Evolutionary conservation across 2,329 filamentous ascomycete species (phyloP).

Genomic region (Pseudogymnoascus sp.): DNA sequence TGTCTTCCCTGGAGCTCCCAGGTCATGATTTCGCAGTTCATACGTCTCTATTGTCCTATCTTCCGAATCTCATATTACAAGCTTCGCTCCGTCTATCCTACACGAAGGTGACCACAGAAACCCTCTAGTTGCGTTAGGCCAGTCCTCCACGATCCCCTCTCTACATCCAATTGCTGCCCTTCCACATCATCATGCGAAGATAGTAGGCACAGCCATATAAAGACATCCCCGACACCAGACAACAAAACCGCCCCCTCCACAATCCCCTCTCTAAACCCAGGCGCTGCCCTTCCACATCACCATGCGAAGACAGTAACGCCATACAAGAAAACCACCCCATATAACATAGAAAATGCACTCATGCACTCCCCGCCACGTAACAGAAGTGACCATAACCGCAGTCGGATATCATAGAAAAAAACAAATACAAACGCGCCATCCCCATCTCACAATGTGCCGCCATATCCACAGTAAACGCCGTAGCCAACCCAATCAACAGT

Average conservation of each 20-base stretch:
- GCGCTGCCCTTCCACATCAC: not conserved
- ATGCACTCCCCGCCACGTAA: not conserved
- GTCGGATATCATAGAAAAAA: constrained; percentile 2
- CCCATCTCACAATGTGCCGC: not conserved
- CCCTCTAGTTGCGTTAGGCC: not conserved
- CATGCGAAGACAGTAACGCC: not conserved
- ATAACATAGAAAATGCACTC: not conserved
- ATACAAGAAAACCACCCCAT: not conserved
- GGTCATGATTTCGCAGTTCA: not conserved
- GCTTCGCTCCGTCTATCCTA: not conserved
- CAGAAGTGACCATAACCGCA: not conserved
- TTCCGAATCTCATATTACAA: not conserved
- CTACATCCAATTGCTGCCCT: not conserved
- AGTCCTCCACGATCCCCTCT: not conserved
- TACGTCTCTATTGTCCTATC: not conserved
- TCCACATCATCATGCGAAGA: not conserved
- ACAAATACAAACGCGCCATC: not conserved
- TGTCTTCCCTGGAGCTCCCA: not conserved
- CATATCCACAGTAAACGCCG: not conserved
- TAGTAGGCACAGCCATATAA: not conserved
- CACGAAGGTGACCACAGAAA: not conserved
- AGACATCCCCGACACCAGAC: not conserved
- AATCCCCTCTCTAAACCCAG: not conserved
- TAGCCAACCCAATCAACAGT: not conserved
- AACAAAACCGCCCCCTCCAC: not conserved